Conservation (phyloP, 495 filamentous ascomycete genomes). For the Emericellopsis terricola region DNA sequence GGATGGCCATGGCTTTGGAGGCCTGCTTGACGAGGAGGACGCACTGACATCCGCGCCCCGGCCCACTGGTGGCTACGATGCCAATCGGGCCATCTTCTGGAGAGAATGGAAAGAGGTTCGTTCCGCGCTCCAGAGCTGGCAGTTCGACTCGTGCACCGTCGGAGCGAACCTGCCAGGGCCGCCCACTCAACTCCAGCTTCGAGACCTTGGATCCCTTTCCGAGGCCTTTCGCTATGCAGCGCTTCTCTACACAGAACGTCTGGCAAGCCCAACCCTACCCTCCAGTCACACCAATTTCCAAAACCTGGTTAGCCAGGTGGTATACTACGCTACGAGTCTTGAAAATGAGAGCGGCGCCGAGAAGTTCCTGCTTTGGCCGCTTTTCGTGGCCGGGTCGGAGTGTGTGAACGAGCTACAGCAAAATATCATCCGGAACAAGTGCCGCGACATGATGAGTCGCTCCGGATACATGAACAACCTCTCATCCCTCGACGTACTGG, state of each 20-base stretch:
- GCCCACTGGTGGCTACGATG: constrained; percentile 23
- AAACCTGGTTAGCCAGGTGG: constrained; percentile 57
- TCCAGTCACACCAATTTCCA: constrained; percentile 67
- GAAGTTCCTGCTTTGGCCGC: constrained; percentile 86
- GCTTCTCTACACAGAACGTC: constrained; percentile 77
- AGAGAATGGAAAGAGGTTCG: constrained; percentile 69
- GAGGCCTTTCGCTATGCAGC: constrained; percentile 83
- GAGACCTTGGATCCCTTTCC: constrained; percentile 43
- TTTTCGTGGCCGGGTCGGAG: constrained; percentile 83
- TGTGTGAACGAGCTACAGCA: constrained; percentile 72
- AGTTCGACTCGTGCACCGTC: constrained; percentile 39
- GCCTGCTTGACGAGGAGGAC: constrained; percentile 28
- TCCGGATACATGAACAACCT: constrained; percentile 88
- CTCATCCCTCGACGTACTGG: constrained; percentile 66
- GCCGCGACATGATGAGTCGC: constrained; percentile 69
- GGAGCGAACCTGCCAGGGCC: constrained; percentile 22
- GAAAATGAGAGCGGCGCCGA: constrained; percentile 45
- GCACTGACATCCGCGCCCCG: constrained; percentile 14
- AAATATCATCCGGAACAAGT: constrained; percentile 56
- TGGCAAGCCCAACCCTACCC: constrained; percentile 59
- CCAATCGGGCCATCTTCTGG: constrained; percentile 53
- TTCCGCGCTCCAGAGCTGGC: constrained; percentile 61
- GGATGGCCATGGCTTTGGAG: constrained; percentile 44
- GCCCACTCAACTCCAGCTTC: constrained; percentile 27
- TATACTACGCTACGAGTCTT: constrained; percentile 66